These are phyloP conservation scores for Boletus reticuloceps DNA, from an alignment of 768 basidiomycete genomes.

Conservation along the genomic window DNA sequence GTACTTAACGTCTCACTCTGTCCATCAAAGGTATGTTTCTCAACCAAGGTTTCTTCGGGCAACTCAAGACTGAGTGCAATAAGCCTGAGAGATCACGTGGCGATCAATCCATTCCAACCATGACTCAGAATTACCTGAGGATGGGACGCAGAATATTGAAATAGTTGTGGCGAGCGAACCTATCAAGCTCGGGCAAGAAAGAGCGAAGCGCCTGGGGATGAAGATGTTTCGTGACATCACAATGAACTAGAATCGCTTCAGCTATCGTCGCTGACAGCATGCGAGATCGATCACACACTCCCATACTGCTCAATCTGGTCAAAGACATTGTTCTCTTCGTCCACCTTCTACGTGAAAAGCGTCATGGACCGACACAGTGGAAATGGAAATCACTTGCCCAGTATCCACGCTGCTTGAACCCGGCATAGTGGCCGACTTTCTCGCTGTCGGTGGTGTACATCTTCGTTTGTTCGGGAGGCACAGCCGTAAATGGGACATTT, in stretches of 20 bases:
- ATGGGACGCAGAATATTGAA: slow-evolving; percentile 47
- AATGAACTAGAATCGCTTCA: slow-evolving; percentile 38
- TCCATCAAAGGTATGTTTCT: slow-evolving; percentile 44
- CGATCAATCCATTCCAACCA: background rate
- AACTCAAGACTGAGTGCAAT: slow-evolving; percentile 51
- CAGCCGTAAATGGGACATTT: background rate
- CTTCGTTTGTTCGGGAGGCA: background rate
- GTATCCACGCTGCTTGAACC: background rate
- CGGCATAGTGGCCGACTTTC: background rate
- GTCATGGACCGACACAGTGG: background rate
- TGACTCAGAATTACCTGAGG: slow-evolving; percentile 33
- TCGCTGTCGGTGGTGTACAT: background rate
- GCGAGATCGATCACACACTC: slow-evolving; percentile 33
- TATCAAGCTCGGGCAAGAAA: slow-evolving; percentile 49
- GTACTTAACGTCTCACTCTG: slow-evolving; percentile 39
- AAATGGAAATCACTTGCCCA: slow-evolving; percentile 28
- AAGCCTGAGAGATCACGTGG: slow-evolving; percentile 31
- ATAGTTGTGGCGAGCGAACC: slow-evolving; percentile 51
- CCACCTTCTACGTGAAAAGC: slow-evolving; percentile 45
- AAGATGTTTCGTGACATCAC: slow-evolving; percentile 39
- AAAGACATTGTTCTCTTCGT: slow-evolving; percentile 43
- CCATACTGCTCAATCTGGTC: slow-evolving; percentile 67
- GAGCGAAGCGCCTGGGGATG: slow-evolving; percentile 50
- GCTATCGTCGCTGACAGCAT: too few species aligned
- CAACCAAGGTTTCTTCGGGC: slow-evolving; percentile 48